Conservation (phyloP, 2,329 filamentous ascomycete species). For the Pyricularia pennisetigena region DNA sequence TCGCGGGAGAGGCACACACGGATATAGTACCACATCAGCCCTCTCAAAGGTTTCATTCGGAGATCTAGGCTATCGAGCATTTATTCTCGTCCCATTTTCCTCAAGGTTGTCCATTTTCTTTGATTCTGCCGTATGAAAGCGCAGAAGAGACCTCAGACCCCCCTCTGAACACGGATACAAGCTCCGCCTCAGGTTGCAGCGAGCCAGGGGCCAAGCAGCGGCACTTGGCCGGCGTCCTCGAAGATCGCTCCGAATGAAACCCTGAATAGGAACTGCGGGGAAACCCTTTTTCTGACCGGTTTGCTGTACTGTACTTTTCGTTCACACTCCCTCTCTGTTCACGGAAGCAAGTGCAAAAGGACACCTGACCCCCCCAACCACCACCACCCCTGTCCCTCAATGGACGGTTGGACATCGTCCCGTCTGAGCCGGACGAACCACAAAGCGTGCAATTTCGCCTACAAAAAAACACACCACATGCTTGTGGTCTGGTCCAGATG, state of each 20-base stretch:
- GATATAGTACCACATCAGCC: not conserved
- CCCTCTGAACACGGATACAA: not conserved
- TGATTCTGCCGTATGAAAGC: not conserved
- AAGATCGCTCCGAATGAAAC: conserved; percentile 5
- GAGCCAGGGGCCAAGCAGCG: not conserved
- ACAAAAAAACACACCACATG: not conserved
- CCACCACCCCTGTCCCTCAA: not conserved
- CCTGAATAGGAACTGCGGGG: not conserved
- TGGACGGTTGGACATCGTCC: not conserved
- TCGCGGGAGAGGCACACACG: not conserved
- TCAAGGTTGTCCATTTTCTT: not conserved
- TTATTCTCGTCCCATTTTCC: not conserved
- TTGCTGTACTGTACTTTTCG: not conserved
- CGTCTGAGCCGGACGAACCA: not conserved
- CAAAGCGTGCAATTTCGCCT: not conserved
- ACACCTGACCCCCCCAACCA: not conserved
- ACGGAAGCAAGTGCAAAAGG: not conserved
- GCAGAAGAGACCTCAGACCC: not conserved
- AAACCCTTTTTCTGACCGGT: not conserved
- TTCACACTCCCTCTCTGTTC: not conserved
- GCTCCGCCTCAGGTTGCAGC: conserved; percentile 4
- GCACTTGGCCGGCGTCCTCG: conserved; percentile 2
- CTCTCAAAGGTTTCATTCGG: not conserved
- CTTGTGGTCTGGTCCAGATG: not conserved
- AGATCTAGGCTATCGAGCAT: conserved; percentile 5